Conservation (phyloP, 176 grass and related monocot genomes). For the Raddia distichophylla region DNA sequence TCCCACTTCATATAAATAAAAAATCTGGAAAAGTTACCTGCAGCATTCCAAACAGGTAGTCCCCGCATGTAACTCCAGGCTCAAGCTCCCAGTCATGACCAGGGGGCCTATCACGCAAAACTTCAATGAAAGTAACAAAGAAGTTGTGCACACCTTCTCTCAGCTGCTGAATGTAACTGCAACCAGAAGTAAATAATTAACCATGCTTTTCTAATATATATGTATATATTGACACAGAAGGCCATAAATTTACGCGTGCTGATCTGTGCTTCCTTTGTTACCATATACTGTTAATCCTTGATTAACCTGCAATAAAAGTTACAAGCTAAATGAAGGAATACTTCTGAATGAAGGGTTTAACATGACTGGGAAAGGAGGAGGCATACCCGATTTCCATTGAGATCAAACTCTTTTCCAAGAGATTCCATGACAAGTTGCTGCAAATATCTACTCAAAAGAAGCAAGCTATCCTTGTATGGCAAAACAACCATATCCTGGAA, state of each 20-base stretch:
- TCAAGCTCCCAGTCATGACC: slow-evolving; percentile 99
- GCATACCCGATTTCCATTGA: slow-evolving; percentile 65
- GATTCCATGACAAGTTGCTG: slow-evolving; percentile 85
- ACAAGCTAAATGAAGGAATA: slow-evolving; percentile 8
- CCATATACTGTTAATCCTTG: slow-evolving; percentile 96
- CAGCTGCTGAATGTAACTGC: slow-evolving; percentile 97
- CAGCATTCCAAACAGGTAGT: slow-evolving; percentile 99
- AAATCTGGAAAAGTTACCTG: slow-evolving; percentile 52
- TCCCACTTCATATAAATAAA: not conserved
- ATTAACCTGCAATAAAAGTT: slow-evolving; percentile 74
- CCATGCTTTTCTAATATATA: not conserved
- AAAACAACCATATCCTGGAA: slow-evolving; percentile 74
- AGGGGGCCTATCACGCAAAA: slow-evolving; percentile 86
- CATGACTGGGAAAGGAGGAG: slow-evolving; percentile 8
- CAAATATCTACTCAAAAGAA: slow-evolving; percentile 73
- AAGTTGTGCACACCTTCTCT: slow-evolving; percentile 98
- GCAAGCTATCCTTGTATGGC: slow-evolving; percentile 70
- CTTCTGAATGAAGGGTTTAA: not conserved
- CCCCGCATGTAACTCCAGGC: slow-evolving; percentile 96
- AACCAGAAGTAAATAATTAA: slow-evolving; percentile 20
- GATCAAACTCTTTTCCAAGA: slow-evolving; percentile 73
- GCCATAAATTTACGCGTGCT: slow-evolving; percentile 73
- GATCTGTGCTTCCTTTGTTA: slow-evolving; percentile 99
- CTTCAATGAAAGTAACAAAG: slow-evolving; percentile 96
- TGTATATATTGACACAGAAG: slow-evolving; percentile 11